Evolutionary conservation across 345 rosid species (phyloP).

Genomic region (Pugionium cornutum): DNA sequence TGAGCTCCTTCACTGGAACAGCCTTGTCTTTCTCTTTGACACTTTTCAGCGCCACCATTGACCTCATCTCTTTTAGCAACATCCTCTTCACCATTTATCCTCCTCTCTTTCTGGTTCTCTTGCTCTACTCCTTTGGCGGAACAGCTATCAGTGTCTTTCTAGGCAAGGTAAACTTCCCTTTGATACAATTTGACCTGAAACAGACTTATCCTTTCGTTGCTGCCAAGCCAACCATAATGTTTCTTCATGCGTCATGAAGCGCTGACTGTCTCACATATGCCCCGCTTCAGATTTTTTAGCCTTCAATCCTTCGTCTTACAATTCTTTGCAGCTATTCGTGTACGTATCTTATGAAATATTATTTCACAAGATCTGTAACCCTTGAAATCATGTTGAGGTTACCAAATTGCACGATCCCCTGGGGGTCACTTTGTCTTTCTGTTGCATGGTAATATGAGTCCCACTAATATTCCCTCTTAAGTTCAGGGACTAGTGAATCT

Average conservation of each 20-base stretch:
- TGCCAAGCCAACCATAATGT: background rate
- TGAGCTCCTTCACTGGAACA: constrained; percentile 84
- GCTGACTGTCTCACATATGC: background rate
- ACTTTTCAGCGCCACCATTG: constrained; percentile 77
- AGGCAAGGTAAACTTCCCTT: constrained; percentile 61
- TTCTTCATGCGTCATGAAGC: background rate
- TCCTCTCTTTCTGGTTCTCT: constrained; percentile 75
- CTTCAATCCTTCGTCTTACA: background rate
- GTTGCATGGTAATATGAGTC: background rate
- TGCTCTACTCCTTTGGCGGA: constrained; percentile 83
- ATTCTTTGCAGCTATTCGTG: background rate
- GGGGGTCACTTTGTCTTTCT: background rate
- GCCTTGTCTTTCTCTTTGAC: constrained; percentile 86
- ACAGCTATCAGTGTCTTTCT: constrained; percentile 79
- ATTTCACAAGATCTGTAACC: constrained; percentile 1
- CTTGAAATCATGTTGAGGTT: constrained; percentile 14
- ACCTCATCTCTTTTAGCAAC: constrained; percentile 93
- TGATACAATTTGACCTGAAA: no score
- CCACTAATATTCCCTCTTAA: constrained; percentile 19
- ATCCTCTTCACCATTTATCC: constrained; percentile 91
- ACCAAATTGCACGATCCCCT: background rate
- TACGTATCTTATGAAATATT: background rate
- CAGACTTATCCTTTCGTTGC: no score
- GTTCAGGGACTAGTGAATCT: constrained; percentile 81
- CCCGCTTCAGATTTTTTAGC: background rate